Percentiles rank a stretch among this genome's conserved stretches.
These are phyloP conservation scores for Lactifluus piperatus DNA, from an alignment of 768 basidiomycete genomes.

Conservation along the genomic window DNA sequence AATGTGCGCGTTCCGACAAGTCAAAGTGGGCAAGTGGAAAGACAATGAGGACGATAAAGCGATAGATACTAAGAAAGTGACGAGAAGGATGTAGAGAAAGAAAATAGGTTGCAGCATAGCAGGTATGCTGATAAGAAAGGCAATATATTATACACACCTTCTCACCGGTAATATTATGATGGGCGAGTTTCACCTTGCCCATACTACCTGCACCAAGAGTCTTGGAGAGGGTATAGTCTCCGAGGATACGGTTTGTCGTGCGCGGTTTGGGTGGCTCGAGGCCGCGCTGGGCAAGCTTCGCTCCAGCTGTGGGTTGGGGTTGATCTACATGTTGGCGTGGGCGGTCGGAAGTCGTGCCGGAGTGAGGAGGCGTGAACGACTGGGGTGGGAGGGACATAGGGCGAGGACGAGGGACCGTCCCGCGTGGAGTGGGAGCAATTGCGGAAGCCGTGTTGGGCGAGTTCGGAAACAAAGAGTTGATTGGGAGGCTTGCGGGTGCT, in stretches of 20 bases:
- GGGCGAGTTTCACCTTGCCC: slow-evolving; percentile 98
- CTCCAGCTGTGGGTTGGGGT: slow-evolving; percentile 2
- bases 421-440: slow-evolving; percentile 18
- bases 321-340: slow-evolving; percentile 22
- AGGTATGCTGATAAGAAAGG: slow-evolving; percentile 53
- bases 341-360: slow-evolving; percentile 24
- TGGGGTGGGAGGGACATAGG: slow-evolving; percentile 75
- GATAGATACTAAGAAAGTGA: neutral
- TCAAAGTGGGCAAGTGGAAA: neutral
- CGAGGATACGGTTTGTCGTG: slow-evolving; percentile 52
- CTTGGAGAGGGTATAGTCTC: slow-evolving; percentile 94
- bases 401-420: slow-evolving; percentile 35
- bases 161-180: slow-evolving; percentile 80
- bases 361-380: slow-evolving; percentile 30
- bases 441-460: slow-evolving; percentile 7
- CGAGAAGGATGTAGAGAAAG: neutral
- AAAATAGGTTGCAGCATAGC: neutral
- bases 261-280: slow-evolving; percentile 24
- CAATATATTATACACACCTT: slow-evolving; percentile 52
- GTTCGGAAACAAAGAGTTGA: slow-evolving; percentile 24
- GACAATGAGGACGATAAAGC: neutral
- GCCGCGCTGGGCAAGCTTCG: slow-evolving; percentile 14
- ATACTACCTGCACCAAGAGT: slow-evolving; percentile 96
- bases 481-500: slow-evolving; percentile 26
- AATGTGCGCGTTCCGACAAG: neutral